phyloP scores from a whole-genome alignment of 805 yeast genomes.

The Vanderwaltozyma yarrowii region DNA sequence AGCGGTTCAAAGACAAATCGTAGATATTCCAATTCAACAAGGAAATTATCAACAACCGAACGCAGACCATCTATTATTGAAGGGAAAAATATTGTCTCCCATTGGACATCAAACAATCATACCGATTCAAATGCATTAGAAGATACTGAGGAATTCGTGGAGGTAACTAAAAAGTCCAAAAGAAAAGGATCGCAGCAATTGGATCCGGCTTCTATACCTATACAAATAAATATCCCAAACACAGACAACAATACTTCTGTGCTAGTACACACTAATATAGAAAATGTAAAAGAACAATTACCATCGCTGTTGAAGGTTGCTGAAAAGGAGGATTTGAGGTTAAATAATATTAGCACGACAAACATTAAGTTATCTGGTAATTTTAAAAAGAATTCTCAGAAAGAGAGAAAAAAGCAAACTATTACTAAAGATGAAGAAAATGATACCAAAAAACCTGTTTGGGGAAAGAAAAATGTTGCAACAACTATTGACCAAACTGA shows the following conservation, averaged over 20 bases:
- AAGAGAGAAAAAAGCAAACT: constrained; percentile 15
- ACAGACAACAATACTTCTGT: constrained; percentile 6
- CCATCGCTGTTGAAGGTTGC: constrained; percentile 11
- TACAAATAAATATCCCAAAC: neutral
- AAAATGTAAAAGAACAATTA: constrained; percentile 2
- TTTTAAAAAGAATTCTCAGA: constrained; percentile 23
- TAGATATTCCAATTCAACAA: neutral
- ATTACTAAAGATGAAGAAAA: neutral
- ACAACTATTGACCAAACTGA: neutral
- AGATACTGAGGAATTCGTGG: constrained; percentile 11
- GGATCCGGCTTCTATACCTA: neutral
- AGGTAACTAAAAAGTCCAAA: constrained; percentile 12
- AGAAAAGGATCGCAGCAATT: constrained; percentile 6
- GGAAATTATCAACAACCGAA: constrained; percentile 6
- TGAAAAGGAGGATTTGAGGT: neutral
- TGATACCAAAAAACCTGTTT: constrained; percentile 9
- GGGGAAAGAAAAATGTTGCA: constrained; percentile 11
- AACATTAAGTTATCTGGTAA: constrained; percentile 8
- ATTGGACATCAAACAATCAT: constrained; percentile 1
- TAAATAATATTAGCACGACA: constrained; percentile 1
- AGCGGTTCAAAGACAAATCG: neutral
- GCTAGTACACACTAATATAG: constrained; percentile 9
- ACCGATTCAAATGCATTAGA: constrained; percentile 8
- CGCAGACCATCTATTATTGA: neutral
- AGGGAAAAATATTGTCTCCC: neutral